phyloP scores from a whole-genome alignment of 306 rosid genomes.

The Gastrolobium villosum region DNA sequence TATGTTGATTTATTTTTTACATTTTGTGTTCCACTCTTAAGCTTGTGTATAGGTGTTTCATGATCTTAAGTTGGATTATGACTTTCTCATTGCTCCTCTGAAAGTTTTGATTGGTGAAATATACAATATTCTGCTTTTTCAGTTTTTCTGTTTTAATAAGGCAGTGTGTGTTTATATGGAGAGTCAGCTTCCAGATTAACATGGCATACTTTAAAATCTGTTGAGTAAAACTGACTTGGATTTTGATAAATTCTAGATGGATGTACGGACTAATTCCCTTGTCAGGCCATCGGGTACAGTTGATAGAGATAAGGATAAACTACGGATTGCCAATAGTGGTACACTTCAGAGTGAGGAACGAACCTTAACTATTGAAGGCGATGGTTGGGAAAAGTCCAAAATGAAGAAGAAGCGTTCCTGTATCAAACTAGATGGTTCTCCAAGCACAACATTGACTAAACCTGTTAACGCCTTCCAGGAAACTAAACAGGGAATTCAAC shows the following conservation, averaged over 20 bases:
- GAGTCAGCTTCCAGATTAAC: slow-evolving; percentile 44
- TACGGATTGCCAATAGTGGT: slow-evolving; percentile 73
- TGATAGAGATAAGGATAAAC: slow-evolving; percentile 92
- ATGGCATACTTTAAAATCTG: slow-evolving; percentile 10
- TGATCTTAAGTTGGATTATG: slow-evolving; percentile 37
- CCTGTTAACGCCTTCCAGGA: slow-evolving; percentile 81
- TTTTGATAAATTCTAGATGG: slow-evolving; percentile 69
- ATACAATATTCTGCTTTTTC: slow-evolving; percentile 10
- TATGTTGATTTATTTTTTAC: slow-evolving; percentile 10
- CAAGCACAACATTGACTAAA: slow-evolving; percentile 67
- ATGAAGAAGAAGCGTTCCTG: slow-evolving; percentile 97
- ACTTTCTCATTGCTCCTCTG: slow-evolving; percentile 29
- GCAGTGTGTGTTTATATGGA: slow-evolving; percentile 32
- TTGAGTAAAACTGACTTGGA: slow-evolving; percentile 49
- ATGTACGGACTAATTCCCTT: slow-evolving; percentile 79
- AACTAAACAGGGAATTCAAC: slow-evolving; percentile 88
- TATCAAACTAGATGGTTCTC: slow-evolving; percentile 93
- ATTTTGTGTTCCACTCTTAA: slow-evolving; percentile 30
- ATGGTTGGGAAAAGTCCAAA: slow-evolving; percentile 97
- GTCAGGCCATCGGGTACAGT: slow-evolving; percentile 78
- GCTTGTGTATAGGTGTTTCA: slow-evolving; percentile 40
- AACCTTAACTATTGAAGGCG: slow-evolving; percentile 77
- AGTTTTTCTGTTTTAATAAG: slow-evolving; percentile 30
- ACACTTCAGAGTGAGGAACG: slow-evolving; percentile 87
- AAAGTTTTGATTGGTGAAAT: slow-evolving; percentile 3